Evolutionary conservation across 345 rosid species (phyloP), one percentile per base, ranked within the genome.

Genomic region (Ceriops decandra): DNA sequence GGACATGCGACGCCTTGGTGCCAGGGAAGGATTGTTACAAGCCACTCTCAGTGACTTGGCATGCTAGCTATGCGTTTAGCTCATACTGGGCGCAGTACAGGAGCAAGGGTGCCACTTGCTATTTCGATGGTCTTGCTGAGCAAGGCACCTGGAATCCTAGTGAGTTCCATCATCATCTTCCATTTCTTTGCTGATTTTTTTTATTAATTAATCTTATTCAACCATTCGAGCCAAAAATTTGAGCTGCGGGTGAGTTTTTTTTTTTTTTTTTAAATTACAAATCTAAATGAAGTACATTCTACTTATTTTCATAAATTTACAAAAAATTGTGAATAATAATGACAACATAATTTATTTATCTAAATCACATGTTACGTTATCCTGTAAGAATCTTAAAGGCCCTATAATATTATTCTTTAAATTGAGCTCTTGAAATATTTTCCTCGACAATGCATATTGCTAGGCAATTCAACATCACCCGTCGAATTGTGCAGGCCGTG

Each of bases 61-160:
- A 86, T 10, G 88, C 95, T 4, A 89, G 86, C 68, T 91, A 81
- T 30, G 97, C 97, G 0, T 91, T 91, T 68, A 89, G 93, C 79
- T 85, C 95, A 0, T 85, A 86, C 32, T 87, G 93, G 95, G 81
- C 93, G 11, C 72, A 75, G 68, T 87, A 82, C 66, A 72, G 85
- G 70, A 84, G 70, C 73, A 74, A 33, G 38, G 91, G 91, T 15
- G 86, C 85, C 30, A 80, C 47, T 30, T 91, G 97, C 85, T 80
- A 76, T 85, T 89, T 89, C 76, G 78, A 84, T 74, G 96, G 97
- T 52, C 79, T 89, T 57, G 93, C 90, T 0, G 75, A 70, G 57
- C 86, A 86, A 77, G 89, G 90, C 36, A 79, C 76, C 3, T 68
- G n/a, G 4, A 60, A 87, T 74, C 97, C 97, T n/a, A 86, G 95